phyloP scores from a whole-genome alignment of 2,329 filamentous ascomycete genomes.

The Fusarium compactum region DNA sequence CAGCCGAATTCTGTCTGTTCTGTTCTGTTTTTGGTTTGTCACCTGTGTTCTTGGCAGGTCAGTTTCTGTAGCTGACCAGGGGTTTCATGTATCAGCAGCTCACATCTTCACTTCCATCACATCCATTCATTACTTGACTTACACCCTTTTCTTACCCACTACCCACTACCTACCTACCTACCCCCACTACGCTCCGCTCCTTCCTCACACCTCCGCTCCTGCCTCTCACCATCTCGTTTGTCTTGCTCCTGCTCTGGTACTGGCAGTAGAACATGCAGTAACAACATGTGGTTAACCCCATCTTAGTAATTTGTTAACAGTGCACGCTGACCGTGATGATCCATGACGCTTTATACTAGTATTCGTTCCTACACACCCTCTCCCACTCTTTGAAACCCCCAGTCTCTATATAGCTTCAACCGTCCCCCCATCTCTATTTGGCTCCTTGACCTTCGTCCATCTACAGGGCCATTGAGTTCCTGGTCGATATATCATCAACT shows the following conservation, averaged over 20 bases:
- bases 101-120: conserved; percentile 5
- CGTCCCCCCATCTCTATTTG: conserved; percentile 32
- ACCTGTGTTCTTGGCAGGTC: conserved; percentile 10
- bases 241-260: conserved; percentile 11
- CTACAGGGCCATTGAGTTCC: conserved; percentile 44
- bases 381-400: conserved; percentile 35
- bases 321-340: conserved; percentile 39
- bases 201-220: conserved; percentile 24
- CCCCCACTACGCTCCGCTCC: conserved; percentile 15
- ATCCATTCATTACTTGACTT: not conserved
- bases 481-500: conserved; percentile 37
- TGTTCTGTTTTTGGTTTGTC: conserved; percentile 9
- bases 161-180: conserved; percentile 3
- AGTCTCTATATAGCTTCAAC: conserved; percentile 49
- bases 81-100: conserved; percentile 36
- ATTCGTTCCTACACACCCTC: conserved; percentile 32
- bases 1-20: conserved; percentile 3
- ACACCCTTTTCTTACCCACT: conserved; percentile 10
- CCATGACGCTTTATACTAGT: conserved; percentile 13
- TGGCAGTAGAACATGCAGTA: not conserved
- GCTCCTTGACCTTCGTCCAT: conserved; percentile 32
- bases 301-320: conserved; percentile 20
- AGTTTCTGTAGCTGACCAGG: conserved; percentile 22
- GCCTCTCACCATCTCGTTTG: conserved; percentile 32
- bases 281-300: not conserved